phyloP scores from a whole-genome alignment of 2,329 filamentous ascomycete species.

The Ascomycota sp. region DNA sequence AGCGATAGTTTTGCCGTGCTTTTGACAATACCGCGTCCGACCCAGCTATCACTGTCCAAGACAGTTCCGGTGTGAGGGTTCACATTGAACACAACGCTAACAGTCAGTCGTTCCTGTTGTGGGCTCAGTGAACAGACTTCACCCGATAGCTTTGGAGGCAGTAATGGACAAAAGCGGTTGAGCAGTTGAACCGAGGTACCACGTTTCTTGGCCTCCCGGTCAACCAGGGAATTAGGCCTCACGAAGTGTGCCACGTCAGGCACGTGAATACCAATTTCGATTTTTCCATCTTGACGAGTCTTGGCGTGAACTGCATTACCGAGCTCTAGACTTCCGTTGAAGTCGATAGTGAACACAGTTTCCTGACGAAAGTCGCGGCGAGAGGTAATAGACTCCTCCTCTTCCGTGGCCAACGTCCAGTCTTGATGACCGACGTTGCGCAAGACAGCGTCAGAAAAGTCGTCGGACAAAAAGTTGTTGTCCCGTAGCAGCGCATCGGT shows the following conservation, averaged over 20 bases:
- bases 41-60: slow-evolving; percentile 74
- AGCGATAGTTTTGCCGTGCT: slow-evolving; percentile 73
- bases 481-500: slow-evolving; percentile 91
- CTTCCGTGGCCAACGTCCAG: slow-evolving; percentile 73
- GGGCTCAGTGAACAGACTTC: slow-evolving; percentile 78
- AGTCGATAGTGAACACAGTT: slow-evolving; percentile 79
- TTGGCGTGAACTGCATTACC: slow-evolving; percentile 90
- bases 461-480: slow-evolving; percentile 96
- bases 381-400: slow-evolving; percentile 47
- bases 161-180: slow-evolving; percentile 71
- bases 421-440: slow-evolving; percentile 84
- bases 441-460: slow-evolving; percentile 90
- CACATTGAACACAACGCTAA: slow-evolving; percentile 85
- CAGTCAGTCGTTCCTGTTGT: slow-evolving; percentile 72
- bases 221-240: slow-evolving; percentile 85
- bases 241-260: slow-evolving; percentile 93
- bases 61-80: slow-evolving; percentile 61
- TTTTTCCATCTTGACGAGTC: slow-evolving; percentile 58
- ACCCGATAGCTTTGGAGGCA: slow-evolving; percentile 66
- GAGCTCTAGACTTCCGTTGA: slow-evolving; percentile 69
- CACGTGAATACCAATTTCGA: slow-evolving; percentile 90
- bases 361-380: slow-evolving; percentile 84
- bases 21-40: slow-evolving; percentile 85
- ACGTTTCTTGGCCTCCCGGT: slow-evolving; percentile 94
- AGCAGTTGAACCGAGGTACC: slow-evolving; percentile 90